Base-by-base conservation (phyloP, 2,329 filamentous ascomycete species). In the Pseudonectria buxi region DNA sequence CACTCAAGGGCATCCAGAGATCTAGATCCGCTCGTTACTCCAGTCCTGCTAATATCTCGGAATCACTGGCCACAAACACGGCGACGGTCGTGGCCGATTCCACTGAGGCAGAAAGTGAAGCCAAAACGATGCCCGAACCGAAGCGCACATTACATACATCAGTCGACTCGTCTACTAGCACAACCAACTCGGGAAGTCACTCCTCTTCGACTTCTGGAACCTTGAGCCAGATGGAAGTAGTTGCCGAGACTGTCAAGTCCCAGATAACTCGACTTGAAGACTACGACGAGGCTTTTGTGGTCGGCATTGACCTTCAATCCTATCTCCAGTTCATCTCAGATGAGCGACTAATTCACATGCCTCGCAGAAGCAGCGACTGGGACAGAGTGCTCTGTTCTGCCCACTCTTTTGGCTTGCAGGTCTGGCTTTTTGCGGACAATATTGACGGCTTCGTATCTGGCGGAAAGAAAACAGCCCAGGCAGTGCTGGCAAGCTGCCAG, bases 281-380 rank as follows among this genome's bases (percentile, higher is more conserved):
- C 25, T 52, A 53, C 14, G 39, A 45, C 24, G 49, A 50, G 10
- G 11, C 29, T 0, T 50, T 50, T n/a, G 33, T 53, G 24, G 31
- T 37, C 6, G 37, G 47, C 27, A 50, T 49, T 36, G 39, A 49
- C 25, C 27, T 53, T 5, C 29, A 44, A 10, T 33, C 44, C 10
- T 65, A 64, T 30, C 53, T 65, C 11, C 45, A 53, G 14, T 59
- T 54, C 44, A 63, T 65, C 33, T 54, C 55, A 10, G 57, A 64
- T 37, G 55, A 65, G 35, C 61, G 63, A 18, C 50, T 65, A 11
- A 55, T 61, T 12, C 61, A 64, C 34, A 65, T 66, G 59, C 63
- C 63, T 3, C 50, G 52, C 5, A 48, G 57, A 26, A 62, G 61
- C n/a, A 64, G 61, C 33, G 54, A 59, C 30, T 65, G 62, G 62